Percentiles rank a stretch among this genome's conserved stretches.
These are phyloP conservation scores for Taphrina wiesneri DNA, from an alignment of 1,139 yeast species.

Conservation along the genomic window DNA sequence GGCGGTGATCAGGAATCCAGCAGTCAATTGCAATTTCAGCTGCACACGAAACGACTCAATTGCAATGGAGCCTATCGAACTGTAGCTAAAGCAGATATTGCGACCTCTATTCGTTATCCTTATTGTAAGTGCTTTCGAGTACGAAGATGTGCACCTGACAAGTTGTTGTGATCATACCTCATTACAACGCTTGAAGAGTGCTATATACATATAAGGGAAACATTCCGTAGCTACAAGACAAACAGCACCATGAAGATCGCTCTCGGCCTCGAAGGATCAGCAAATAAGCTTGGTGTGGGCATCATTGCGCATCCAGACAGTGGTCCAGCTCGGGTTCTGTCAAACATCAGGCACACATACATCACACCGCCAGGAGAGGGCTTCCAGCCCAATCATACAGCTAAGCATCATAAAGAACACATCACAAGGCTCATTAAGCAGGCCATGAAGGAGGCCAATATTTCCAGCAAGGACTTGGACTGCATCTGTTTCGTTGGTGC, in stretches of 20 bases:
- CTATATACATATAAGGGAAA: too few relatives aligned
- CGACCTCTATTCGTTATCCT: too few relatives aligned
- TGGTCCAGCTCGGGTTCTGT: constrained; percentile 71
- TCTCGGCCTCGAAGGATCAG: constrained; percentile 93
- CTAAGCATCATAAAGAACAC: constrained; percentile 95
- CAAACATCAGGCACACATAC: constrained; percentile 92
- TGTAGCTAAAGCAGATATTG: too few relatives aligned
- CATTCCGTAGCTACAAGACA: too few relatives aligned
- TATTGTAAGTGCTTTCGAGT: too few relatives aligned
- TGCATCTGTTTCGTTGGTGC: constrained; percentile 70
- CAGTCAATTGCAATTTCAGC: background rate
- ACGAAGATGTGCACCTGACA: too few relatives aligned
- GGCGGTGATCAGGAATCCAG: background rate
- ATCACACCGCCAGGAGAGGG: constrained; percentile 98
- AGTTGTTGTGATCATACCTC: too few relatives aligned
- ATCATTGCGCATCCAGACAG: constrained; percentile 64
- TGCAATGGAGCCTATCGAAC: too few relatives aligned
- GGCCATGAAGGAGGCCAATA: constrained; percentile 64
- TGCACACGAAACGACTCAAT: background rate
- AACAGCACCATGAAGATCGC: constrained; percentile 51
- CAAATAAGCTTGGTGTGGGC: constrained; percentile 94
- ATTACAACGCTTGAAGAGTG: too few relatives aligned
- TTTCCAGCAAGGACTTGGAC: constrained; percentile 63
- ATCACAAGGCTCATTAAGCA: constrained; percentile 72
- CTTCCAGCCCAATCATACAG: constrained; percentile 91